Evolutionary conservation across 2,329 filamentous ascomycete genomes (phyloP).

Genomic region (Cordyceps tenuipes): DNA sequence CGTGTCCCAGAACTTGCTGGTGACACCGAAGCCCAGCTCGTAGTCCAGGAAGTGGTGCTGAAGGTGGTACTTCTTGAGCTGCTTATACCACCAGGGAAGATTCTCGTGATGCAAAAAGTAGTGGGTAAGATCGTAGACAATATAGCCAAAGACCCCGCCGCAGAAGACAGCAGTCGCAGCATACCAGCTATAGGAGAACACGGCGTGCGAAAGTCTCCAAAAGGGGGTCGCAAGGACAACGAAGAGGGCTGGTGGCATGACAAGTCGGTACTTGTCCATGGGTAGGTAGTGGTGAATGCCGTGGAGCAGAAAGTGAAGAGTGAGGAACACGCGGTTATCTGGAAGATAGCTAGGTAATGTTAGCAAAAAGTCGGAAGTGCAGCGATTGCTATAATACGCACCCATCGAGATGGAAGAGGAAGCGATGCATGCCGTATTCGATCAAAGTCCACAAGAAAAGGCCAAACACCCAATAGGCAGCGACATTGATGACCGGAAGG

Average conservation of each 20-base stretch:
- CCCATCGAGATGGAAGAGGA: slow-evolving; percentile 88
- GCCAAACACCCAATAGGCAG: slow-evolving; percentile 60
- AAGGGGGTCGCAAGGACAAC: slow-evolving; percentile 76
- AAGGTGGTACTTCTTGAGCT: slow-evolving; percentile 94
- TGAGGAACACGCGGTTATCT: slow-evolving; percentile 81
- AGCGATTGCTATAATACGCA: slow-evolving; percentile 38
- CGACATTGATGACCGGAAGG: slow-evolving; percentile 40
- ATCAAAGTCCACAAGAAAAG: slow-evolving; percentile 78
- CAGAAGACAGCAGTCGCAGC: slow-evolving; percentile 71
- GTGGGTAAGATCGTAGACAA: slow-evolving; percentile 94
- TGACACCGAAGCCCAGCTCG: slow-evolving; percentile 94
- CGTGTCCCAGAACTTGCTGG: slow-evolving; percentile 89
- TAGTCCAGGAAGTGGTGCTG: slow-evolving; percentile 97
- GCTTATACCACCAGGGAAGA: slow-evolving; percentile 80
- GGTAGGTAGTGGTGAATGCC: slow-evolving; percentile 97
- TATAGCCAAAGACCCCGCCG: slow-evolving; percentile 89
- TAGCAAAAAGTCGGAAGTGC: slow-evolving; percentile 16
- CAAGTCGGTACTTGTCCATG: slow-evolving; percentile 96
- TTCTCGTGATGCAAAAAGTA: slow-evolving; percentile 98
- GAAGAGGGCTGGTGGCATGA: slow-evolving; percentile 93
- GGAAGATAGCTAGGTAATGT: slow-evolving; percentile 61
- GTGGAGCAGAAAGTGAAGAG: slow-evolving; percentile 85
- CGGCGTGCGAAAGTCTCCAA: slow-evolving; percentile 76
- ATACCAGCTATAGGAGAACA: slow-evolving; percentile 83
- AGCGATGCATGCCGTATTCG: slow-evolving; percentile 83